Base-by-base conservation (phyloP, 1,284 basidiomycete species). In the Moniliophthora roreri region DNA sequence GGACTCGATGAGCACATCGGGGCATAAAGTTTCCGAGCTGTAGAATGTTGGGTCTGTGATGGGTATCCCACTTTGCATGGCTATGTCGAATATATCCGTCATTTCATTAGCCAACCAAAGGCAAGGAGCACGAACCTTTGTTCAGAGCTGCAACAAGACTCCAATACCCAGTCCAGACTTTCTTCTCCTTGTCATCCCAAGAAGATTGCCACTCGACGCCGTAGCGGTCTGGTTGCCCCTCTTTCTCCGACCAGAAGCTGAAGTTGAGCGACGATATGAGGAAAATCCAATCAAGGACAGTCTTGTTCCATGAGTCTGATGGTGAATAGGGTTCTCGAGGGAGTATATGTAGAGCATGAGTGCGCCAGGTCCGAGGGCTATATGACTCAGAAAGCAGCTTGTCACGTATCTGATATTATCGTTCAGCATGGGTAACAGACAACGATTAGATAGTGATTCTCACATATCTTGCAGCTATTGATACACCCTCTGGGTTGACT, bases 181-280 rank as follows among this genome's bases (percentile, higher is more conserved):
- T 74, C 39, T 58, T 73, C 32, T 69, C 66, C 0, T 76, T 66
- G 10, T 70, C 70, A n/a, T 67, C 65, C 89, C 90, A 91, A 1
- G 82, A 78, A n/a, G 74, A 67, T 40, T 80, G 76, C 89, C 90
- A 93, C 58, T 84, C 77, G 1, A 93, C 82, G 8, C 85, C 89
- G 63, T 84, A 93, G 20, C 87, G 76, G 41, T 80, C 79, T 2
- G 68, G 58, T 8, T 62, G 66, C 0, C 80, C 81, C 53, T 85
- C 82, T 40, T 71, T 74, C 57, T 87, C 81, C 0, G 89, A 91
- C 91, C 91, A 93, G 64, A 93, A 93, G 59, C 84, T 88, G 68
- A 93, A 93, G 67, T 93, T 93, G 45, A 93, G 77, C 1, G 86
- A 77, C 0, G 90, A 90, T 34, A 93, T 84, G 49, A 92, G 76